Percentiles rank a stretch among this genome's conserved stretches.
These are phyloP conservation scores for Skeletonema grethae DNA, from an alignment of 108 stramenopile genomes.

Conservation along the genomic window DNA sequence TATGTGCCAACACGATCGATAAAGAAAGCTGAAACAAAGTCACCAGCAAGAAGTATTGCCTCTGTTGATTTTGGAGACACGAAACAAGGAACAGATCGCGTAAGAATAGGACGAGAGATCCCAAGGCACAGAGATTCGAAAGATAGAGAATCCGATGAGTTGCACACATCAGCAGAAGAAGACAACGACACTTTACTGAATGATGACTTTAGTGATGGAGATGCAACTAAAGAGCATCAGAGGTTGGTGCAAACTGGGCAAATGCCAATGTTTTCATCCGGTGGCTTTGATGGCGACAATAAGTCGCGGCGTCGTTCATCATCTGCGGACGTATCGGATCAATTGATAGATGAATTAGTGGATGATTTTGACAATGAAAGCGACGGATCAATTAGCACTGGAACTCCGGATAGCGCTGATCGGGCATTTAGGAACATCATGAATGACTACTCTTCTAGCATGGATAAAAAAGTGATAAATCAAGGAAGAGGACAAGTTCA, in stretches of 20 bases:
- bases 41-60: not conserved
- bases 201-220: constrained; percentile 17
- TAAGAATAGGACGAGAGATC: not conserved
- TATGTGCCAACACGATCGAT: not conserved
- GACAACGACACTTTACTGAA: constrained; percentile 19
- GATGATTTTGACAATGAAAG: not conserved
- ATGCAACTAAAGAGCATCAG: constrained; percentile 21
- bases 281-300: constrained; percentile 15
- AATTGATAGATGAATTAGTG: not conserved
- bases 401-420: not conserved
- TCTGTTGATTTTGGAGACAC: not conserved
- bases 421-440: not conserved
- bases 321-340: not conserved
- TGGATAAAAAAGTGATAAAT: not conserved
- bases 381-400: constrained; percentile 1
- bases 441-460: not conserved
- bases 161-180: not conserved
- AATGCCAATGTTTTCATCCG: constrained; percentile 12
- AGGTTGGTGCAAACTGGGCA: constrained; percentile 7
- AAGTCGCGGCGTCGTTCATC: not conserved
- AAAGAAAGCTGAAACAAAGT: no score
- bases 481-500: not conserved
- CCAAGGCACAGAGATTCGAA: not conserved
- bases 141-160: not conserved
- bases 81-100: not conserved